These are phyloP conservation scores for Trichoderma sp. DNA, from an alignment of 2,329 filamentous ascomycete genomes.

Conservation along the genomic window DNA sequence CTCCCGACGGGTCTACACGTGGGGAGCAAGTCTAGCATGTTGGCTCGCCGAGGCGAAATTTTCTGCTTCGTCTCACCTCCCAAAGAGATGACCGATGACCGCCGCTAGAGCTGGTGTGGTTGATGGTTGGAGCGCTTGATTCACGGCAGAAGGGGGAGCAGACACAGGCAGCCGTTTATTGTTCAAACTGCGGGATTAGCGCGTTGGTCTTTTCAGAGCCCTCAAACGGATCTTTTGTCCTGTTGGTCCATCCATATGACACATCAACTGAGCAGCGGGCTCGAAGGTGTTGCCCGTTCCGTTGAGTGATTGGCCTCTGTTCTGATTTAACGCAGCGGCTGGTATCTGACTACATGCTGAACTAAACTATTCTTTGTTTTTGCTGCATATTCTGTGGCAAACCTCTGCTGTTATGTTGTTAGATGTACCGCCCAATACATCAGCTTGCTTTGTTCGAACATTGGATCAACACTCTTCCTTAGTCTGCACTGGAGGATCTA, in stretches of 20 bases:
- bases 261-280: neutral
- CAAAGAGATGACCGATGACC: neutral
- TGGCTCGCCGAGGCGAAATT: conserved; percentile 15
- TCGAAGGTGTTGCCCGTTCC: neutral
- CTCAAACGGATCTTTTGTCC: conserved; percentile 14
- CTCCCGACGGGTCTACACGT: neutral
- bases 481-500: neutral
- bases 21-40: conserved; percentile 3
- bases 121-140: conserved; percentile 18
- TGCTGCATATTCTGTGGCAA: neutral
- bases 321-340: neutral
- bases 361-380: conserved; percentile 1
- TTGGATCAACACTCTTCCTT: neutral
- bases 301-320: conserved; percentile 19
- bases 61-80: conserved; percentile 12
- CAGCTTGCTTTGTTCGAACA: neutral
- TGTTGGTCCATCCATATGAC: conserved; percentile 22
- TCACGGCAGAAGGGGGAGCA: neutral
- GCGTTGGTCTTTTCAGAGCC: conserved; percentile 27
- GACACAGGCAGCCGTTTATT: neutral
- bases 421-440: neutral
- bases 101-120: conserved; percentile 2
- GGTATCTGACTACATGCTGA: conserved; percentile 10
- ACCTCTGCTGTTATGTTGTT: neutral
- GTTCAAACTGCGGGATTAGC: conserved; percentile 36